Evolutionary conservation across 805 yeast species (phyloP).

Genomic region (Saccharomyces kudriavzevii): DNA sequence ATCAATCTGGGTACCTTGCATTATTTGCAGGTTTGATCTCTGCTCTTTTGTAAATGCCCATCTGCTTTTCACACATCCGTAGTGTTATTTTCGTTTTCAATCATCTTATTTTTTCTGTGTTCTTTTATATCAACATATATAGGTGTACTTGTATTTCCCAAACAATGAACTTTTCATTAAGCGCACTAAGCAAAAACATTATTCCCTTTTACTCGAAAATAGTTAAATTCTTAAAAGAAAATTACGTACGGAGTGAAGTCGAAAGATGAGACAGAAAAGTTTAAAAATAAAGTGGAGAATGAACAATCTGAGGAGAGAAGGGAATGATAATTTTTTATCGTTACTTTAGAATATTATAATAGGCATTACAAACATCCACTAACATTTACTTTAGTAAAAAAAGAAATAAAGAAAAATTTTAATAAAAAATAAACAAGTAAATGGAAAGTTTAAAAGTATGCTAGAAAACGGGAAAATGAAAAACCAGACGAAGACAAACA

Average conservation of each 20-base stretch:
- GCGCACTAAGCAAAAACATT: background rate
- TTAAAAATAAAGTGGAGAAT: background rate
- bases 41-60: slow-evolving; percentile 30
- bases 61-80: background rate
- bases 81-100: background rate
- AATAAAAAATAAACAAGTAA: background rate
- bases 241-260: background rate
- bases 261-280: background rate
- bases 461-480: background rate
- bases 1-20: slow-evolving; percentile 25
- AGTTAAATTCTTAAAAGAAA: background rate
- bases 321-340: background rate
- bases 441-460: background rate
- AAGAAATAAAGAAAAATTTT: background rate
- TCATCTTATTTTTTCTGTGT: background rate
- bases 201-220: background rate
- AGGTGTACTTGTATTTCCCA: background rate
- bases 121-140: background rate
- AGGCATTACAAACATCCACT: slow-evolving; percentile 35
- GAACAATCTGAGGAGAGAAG: background rate
- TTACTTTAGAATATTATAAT: background rate
- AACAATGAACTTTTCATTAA: background rate
- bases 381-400: background rate
- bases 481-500: too few species aligned
- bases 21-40: slow-evolving; percentile 32